Evolutionary conservation across 2,329 filamentous ascomycete species (phyloP).

Genomic region (Hypoxylon sp.): DNA sequence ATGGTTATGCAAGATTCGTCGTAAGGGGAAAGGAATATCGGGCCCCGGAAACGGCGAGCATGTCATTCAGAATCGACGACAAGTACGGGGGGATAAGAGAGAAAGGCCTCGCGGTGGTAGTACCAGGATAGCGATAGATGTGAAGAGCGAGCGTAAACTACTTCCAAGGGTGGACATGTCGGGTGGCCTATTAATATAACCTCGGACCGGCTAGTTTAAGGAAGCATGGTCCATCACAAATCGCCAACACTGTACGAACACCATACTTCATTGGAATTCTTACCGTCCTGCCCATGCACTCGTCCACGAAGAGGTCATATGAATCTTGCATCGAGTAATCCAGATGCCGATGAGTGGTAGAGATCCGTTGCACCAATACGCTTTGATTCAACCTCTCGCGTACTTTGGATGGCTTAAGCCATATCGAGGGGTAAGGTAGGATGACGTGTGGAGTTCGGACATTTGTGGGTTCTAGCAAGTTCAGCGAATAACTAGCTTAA

Average conservation of each 20-base stretch:
- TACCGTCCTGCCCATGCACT: constrained; percentile 18
- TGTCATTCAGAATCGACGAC: not conserved
- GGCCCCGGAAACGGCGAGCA: not conserved
- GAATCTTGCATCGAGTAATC: constrained; percentile 20
- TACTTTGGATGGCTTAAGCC: not conserved
- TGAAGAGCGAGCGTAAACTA: not conserved
- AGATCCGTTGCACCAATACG: constrained; percentile 19
- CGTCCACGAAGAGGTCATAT: constrained; percentile 19
- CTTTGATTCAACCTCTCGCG: constrained; percentile 24
- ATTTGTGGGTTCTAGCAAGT: constrained; percentile 7
- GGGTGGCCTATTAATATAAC: constrained; percentile 15
- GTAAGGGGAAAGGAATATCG: not conserved
- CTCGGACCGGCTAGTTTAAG: not conserved
- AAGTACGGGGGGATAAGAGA: not conserved
- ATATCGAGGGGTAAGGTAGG: not conserved
- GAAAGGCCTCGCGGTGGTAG: not conserved
- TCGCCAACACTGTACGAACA: not conserved
- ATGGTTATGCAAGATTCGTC: not conserved
- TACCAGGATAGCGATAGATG: not conserved
- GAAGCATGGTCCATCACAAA: not conserved
- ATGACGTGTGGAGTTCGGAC: constrained; percentile 22
- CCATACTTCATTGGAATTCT: not conserved
- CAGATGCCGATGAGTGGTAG: constrained; percentile 21
- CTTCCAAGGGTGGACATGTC: not conserved
- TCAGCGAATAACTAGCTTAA: not conserved